Percentiles rank a stretch among this genome's conserved stretches.
phyloP scores from a whole-genome alignment of 2,329 filamentous ascomycete species.

The Stemphylium vesicarium region DNA sequence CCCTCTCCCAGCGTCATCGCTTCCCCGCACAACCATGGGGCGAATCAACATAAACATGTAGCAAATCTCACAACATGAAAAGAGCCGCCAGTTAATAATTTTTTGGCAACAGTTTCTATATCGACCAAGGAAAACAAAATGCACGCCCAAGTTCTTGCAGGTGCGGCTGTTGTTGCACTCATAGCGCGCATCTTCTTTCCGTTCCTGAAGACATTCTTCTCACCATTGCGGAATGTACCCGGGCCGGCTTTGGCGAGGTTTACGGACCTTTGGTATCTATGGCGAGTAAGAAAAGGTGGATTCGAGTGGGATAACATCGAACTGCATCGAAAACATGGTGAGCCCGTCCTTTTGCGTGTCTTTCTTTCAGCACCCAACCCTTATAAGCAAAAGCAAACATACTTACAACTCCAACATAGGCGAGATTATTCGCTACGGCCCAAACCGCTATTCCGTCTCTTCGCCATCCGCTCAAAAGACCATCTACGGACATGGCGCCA shows the following conservation, averaged over 20 bases:
- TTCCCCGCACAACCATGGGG: neutral
- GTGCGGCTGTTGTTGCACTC: conserved; percentile 5
- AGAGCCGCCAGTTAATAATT: too few species aligned
- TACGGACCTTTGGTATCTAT: conserved; percentile 21
- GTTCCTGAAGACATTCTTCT: conserved; percentile 7
- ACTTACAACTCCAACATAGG: conserved; percentile 4
- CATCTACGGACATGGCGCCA: conserved; percentile 27
- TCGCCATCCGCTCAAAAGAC: conserved; percentile 16
- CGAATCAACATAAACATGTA: too few species aligned
- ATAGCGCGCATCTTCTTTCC: conserved; percentile 11
- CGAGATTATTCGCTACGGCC: conserved; percentile 13
- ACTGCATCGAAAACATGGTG: conserved; percentile 18
- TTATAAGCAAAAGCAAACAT: neutral
- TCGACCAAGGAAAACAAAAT: neutral
- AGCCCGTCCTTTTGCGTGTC: neutral
- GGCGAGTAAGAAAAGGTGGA: conserved; percentile 7
- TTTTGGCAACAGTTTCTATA: too few species aligned
- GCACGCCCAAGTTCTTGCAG: conserved; percentile 5
- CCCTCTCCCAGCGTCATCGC: neutral
- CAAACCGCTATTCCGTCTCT: conserved; percentile 16
- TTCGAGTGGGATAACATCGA: conserved; percentile 19
- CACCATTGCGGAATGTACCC: conserved; percentile 14
- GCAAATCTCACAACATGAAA: too few species aligned
- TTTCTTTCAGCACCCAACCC: neutral
- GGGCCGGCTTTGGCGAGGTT: conserved; percentile 18